These are phyloP conservation scores for Pichia insulana DNA, from an alignment of 805 yeast species.

Conservation along the genomic window DNA sequence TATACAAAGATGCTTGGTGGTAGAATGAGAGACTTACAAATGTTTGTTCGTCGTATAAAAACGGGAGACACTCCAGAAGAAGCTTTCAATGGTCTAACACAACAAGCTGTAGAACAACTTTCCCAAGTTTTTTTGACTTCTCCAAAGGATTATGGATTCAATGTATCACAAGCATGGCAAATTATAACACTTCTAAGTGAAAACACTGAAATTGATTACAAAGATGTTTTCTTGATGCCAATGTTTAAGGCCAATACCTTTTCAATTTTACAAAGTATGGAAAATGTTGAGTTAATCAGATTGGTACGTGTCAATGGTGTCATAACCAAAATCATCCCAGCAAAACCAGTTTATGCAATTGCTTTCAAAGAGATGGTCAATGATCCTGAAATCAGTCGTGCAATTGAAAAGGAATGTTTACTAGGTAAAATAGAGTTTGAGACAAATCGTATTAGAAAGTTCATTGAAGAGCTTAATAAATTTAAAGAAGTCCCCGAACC, in stretches of 20 bases:
- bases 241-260: constrained; percentile 50
- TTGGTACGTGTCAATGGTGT: constrained; percentile 74
- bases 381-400: constrained; percentile 47
- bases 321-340: constrained; percentile 55
- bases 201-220: constrained; percentile 36
- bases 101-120: constrained; percentile 80
- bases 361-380: constrained; percentile 63
- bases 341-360: constrained; percentile 75
- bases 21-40: constrained; percentile 86
- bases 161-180: constrained; percentile 82
- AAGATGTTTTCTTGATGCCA: constrained; percentile 47
- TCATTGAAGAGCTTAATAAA: constrained; percentile 65
- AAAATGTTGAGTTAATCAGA: constrained; percentile 67
- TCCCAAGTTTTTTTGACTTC: constrained; percentile 62
- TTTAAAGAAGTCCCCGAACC: constrained; percentile 43
- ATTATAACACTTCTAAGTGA: constrained; percentile 57
- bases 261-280: constrained; percentile 58
- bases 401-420: constrained; percentile 57
- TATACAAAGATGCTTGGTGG: constrained; percentile 82
- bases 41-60: constrained; percentile 77
- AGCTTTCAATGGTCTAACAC: constrained; percentile 72
- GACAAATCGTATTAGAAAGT: constrained; percentile 47
- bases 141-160: constrained; percentile 38
- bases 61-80: constrained; percentile 77
- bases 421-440: constrained; percentile 49